phyloP scores from a whole-genome alignment of 352 stramenopile species.

The Phytophthora pseudosyringae region DNA sequence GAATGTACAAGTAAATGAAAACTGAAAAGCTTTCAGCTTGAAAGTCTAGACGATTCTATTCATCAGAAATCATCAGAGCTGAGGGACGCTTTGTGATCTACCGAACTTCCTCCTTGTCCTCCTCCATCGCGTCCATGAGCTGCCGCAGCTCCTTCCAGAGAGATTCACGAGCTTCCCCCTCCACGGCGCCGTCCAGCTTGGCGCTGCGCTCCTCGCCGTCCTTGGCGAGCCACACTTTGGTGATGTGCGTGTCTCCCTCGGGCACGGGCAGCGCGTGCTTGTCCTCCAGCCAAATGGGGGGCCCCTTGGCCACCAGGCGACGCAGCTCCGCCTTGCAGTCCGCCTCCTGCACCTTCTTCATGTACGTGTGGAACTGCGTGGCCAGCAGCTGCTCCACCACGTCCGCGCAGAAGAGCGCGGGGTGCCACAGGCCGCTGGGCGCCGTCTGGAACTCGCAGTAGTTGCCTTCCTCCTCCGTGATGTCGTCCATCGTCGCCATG shows the following conservation, averaged over 20 bases:
- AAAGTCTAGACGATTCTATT: constrained; percentile 13
- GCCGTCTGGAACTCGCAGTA: constrained; percentile 94
- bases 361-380: constrained; percentile 93
- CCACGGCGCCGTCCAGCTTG: constrained; percentile 89
- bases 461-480: constrained; percentile 89
- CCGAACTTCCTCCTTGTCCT: constrained; percentile 79
- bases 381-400: constrained; percentile 86
- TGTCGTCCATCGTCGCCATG: constrained; percentile 95
- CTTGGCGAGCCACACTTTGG: constrained; percentile 90
- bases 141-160: constrained; percentile 79
- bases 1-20: not conserved
- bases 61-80: not conserved
- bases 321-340: constrained; percentile 95
- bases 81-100: constrained; percentile 23
- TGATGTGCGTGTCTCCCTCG: constrained; percentile 92
- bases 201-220: constrained; percentile 82
- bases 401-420: constrained; percentile 75
- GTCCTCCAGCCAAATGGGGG: constrained; percentile 93
- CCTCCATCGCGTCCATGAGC: constrained; percentile 78
- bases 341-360: constrained; percentile 93
- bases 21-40: not conserved
- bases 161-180: constrained; percentile 83
- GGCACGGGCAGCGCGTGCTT: constrained; percentile 89
- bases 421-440: constrained; percentile 90
- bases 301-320: constrained; percentile 90